Evolutionary conservation across 2,329 filamentous ascomycete species (phyloP).

Genomic region (Colletotrichum orchidophilum): DNA sequence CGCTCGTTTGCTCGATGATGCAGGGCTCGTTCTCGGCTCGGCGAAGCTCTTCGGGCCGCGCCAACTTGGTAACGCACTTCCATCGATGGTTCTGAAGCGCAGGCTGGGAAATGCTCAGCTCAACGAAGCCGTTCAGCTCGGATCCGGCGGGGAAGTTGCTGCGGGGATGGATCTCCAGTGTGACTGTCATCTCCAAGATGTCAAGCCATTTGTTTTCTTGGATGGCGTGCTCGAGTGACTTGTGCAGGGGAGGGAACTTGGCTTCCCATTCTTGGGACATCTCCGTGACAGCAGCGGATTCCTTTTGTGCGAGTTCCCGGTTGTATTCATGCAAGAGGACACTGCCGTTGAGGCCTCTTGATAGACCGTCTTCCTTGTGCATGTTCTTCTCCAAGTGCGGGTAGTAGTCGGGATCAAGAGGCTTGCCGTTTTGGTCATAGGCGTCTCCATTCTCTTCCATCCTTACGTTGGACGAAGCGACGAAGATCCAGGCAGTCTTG

Average conservation of each 20-base stretch:
- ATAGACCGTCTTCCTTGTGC: constrained; percentile 60
- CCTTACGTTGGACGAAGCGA: constrained; percentile 61
- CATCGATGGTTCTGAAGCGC: constrained; percentile 65
- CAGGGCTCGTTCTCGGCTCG: constrained; percentile 51
- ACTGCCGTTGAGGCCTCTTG: constrained; percentile 57
- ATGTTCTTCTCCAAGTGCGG: constrained; percentile 66
- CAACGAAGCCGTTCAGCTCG: constrained; percentile 67
- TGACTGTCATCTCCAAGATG: constrained; percentile 70
- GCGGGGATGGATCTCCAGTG: constrained; percentile 66
- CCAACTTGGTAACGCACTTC: constrained; percentile 68
- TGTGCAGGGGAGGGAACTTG: constrained; percentile 65
- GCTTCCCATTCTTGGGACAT: constrained; percentile 66
- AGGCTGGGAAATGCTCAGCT: constrained; percentile 65
- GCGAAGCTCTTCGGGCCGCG: constrained; percentile 64
- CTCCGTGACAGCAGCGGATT: constrained; percentile 64
- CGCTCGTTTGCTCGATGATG: constrained; percentile 57
- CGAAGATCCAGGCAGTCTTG: constrained; percentile 68
- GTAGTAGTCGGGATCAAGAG: constrained; percentile 58
- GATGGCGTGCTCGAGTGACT: constrained; percentile 58
- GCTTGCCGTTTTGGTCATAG: constrained; percentile 53
- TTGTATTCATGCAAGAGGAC: constrained; percentile 69
- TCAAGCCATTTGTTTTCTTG: constrained; percentile 63
- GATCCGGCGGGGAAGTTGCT: constrained; percentile 67
- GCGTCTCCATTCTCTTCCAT: constrained; percentile 56
- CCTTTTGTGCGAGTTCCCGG: constrained; percentile 61